Evolutionary conservation across 1,139 yeast genomes (phyloP).

Genomic region (Geotrichum bryndzae): DNA sequence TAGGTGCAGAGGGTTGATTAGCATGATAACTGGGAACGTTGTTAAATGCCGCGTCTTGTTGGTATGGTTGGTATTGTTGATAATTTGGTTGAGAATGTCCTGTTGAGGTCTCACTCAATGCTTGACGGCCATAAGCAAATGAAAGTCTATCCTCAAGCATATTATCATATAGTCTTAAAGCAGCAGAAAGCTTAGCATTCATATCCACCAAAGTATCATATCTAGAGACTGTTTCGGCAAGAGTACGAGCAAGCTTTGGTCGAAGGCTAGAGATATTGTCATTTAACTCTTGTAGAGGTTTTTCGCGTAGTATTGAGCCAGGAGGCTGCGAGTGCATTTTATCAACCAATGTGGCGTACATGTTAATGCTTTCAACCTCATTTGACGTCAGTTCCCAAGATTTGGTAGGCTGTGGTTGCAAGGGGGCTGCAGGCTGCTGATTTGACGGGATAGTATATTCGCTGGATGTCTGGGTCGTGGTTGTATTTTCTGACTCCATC

Average conservation of each 20-base stretch:
- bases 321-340: slow-evolving; percentile 46
- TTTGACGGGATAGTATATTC: slow-evolving; percentile 14
- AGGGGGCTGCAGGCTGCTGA: slow-evolving; percentile 21
- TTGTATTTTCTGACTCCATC: slow-evolving; percentile 35
- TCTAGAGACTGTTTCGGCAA: slow-evolving; percentile 57
- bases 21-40: neutral
- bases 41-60: slow-evolving; percentile 1
- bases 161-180: slow-evolving; percentile 71
- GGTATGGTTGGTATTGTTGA: slow-evolving; percentile 1
- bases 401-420: slow-evolving; percentile 14
- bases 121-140: slow-evolving; percentile 40
- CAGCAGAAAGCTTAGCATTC: slow-evolving; percentile 76
- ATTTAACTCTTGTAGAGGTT: slow-evolving; percentile 57
- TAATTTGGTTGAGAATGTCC: slow-evolving; percentile 15
- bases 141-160: slow-evolving; percentile 63
- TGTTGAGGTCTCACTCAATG: slow-evolving; percentile 7
- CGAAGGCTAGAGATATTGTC: slow-evolving; percentile 58
- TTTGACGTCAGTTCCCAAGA: slow-evolving; percentile 44
- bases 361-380: slow-evolving; percentile 63
- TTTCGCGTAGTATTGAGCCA: slow-evolving; percentile 54
- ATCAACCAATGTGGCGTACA: slow-evolving; percentile 63
- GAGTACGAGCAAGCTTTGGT: slow-evolving; percentile 66
- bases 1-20: slow-evolving; percentile 10
- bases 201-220: slow-evolving; percentile 69
- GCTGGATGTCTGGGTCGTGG: slow-evolving; percentile 15